Conservation (phyloP, 768 basidiomycete species). For the Amanita subjunquillea region DNA sequence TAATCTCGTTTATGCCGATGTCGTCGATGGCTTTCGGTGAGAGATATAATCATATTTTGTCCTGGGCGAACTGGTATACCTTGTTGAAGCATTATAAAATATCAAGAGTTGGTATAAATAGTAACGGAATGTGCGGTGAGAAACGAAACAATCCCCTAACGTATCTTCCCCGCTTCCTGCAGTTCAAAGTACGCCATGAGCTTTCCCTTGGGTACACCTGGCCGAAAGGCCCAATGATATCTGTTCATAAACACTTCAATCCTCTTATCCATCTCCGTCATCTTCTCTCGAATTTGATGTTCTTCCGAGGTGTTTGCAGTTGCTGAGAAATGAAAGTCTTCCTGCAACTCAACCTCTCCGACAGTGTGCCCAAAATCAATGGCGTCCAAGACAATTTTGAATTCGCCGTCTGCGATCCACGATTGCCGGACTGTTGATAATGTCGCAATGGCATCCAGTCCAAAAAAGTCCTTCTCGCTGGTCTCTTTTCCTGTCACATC, state of each 20-base stretch:
- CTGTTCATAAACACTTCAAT: conserved; percentile 3
- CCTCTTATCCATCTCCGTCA: conserved; percentile 2
- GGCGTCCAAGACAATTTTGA: neutral
- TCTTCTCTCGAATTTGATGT: conserved; percentile 1
- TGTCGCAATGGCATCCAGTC: conserved; percentile 2
- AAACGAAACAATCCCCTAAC: neutral
- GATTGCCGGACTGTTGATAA: conserved; percentile 1
- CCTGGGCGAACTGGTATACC: too few relatives aligned
- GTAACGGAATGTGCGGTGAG: neutral
- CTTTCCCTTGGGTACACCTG: conserved; percentile 1
- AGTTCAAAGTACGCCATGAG: conserved; percentile 2
- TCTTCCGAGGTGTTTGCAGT: neutral
- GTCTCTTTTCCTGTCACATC: neutral
- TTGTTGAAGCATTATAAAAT: neutral
- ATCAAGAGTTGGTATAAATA: too few relatives aligned
- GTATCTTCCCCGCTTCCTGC: conserved; percentile 1
- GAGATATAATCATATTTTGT: too few relatives aligned
- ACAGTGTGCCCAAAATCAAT: conserved; percentile 2
- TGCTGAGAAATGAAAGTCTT: neutral
- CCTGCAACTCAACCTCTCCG: conserved; percentile 1
- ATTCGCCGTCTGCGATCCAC: conserved; percentile 2
- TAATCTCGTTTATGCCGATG: too few relatives aligned
- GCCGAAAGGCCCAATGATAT: conserved; percentile 4
- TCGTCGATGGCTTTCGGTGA: too few relatives aligned
- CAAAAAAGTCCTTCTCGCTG: conserved; percentile 2